phyloP scores from a whole-genome alignment of 2,329 filamentous ascomycete genomes.

The Trichoderma sp. region DNA sequence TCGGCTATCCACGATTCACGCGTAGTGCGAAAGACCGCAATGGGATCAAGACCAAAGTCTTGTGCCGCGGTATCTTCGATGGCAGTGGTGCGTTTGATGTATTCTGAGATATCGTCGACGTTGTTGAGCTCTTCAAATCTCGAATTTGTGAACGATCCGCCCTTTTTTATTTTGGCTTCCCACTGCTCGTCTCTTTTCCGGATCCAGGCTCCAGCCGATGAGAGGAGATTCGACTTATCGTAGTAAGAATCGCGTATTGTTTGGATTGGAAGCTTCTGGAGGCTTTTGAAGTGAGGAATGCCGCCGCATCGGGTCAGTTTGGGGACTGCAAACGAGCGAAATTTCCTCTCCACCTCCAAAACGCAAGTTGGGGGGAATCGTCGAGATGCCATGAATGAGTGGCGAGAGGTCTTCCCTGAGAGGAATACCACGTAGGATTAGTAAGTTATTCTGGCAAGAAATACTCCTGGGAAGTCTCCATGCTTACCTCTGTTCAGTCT shows the following conservation, averaged over 20 bases:
- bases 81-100: not conserved
- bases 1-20: conserved; percentile 8
- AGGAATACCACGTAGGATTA: not conserved
- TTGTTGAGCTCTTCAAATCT: not conserved
- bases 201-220: not conserved
- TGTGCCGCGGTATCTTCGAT: not conserved
- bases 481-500: not conserved
- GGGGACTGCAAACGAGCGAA: not conserved
- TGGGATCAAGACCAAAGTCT: not conserved
- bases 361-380: not conserved
- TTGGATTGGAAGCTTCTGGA: not conserved
- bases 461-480: not conserved
- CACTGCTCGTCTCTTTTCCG: not conserved
- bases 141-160: not conserved
- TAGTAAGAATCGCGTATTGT: not conserved
- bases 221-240: not conserved
- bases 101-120: not conserved
- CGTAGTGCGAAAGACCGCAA: not conserved
- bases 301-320: not conserved
- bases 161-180: not conserved
- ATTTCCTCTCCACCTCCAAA: not conserved
- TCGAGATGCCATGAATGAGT: not conserved
- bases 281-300: not conserved
- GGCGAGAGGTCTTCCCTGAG: not conserved
- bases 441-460: not conserved